These are phyloP conservation scores for Ophiostoma tasmaniense DNA, from an alignment of 2,329 filamentous ascomycete species.

Conservation along the genomic window DNA sequence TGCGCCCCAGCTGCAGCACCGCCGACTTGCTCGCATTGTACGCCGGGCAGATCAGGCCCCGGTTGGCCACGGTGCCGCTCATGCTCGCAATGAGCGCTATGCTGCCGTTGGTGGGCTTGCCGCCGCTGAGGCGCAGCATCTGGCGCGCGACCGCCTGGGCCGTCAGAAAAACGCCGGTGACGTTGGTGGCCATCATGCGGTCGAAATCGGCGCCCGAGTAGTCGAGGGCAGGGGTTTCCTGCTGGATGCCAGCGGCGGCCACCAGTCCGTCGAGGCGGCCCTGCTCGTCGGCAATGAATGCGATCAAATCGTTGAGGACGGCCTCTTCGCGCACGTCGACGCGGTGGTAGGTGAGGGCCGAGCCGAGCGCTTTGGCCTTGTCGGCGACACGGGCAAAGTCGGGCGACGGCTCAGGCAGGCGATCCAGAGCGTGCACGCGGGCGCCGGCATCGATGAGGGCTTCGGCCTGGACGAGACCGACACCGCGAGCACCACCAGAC, in stretches of 20 bases:
- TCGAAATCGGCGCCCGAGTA: slow-evolving; percentile 68
- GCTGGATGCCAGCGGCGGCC: slow-evolving; percentile 62
- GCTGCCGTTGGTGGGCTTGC: slow-evolving; percentile 40
- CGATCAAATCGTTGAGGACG: slow-evolving; percentile 57
- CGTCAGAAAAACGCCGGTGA: slow-evolving; percentile 79
- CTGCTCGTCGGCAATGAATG: slow-evolving; percentile 59
- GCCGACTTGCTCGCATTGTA: slow-evolving; percentile 73
- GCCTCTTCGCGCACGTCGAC: slow-evolving; percentile 71
- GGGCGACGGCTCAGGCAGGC: slow-evolving; percentile 45
- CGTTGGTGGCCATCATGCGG: slow-evolving; percentile 74
- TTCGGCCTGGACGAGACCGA: slow-evolving; percentile 71
- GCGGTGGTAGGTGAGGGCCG: slow-evolving; percentile 63
- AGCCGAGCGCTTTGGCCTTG: slow-evolving; percentile 57
- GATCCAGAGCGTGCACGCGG: slow-evolving; percentile 56
- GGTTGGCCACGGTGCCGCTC: slow-evolving; percentile 59
- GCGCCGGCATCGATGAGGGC: slow-evolving; percentile 74
- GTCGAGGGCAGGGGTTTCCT: slow-evolving; percentile 74
- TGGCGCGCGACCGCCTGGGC: slow-evolving; percentile 81
- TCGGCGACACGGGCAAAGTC: slow-evolving; percentile 58
- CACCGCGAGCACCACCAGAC: slow-evolving; percentile 65
- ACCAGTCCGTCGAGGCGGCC: slow-evolving; percentile 73
- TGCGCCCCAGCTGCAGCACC: slow-evolving; percentile 62
- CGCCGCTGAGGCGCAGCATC: slow-evolving; percentile 48
- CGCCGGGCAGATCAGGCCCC: slow-evolving; percentile 52
- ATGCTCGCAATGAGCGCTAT: slow-evolving; percentile 63